Conservation (phyloP, 2,329 filamentous ascomycete genomes). For the Monilinia laxa region DNA sequence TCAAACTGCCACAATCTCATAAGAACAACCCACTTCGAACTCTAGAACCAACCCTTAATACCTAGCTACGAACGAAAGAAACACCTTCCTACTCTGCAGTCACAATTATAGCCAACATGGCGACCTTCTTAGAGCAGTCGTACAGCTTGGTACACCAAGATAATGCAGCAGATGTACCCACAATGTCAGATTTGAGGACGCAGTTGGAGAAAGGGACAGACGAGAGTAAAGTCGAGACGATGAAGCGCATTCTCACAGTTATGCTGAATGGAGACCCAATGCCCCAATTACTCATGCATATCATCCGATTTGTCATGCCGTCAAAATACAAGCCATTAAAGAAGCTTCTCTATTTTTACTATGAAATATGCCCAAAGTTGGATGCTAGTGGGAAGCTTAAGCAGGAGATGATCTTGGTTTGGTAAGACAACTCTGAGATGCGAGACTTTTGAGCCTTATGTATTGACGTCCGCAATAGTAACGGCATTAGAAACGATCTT, state of each 20-base stretch:
- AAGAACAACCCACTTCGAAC: conserved; percentile 26
- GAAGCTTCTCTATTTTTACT: conserved; percentile 99
- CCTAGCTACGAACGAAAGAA: conserved; percentile 28
- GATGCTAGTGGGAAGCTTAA: conserved; percentile 92
- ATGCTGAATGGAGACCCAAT: conserved; percentile 99
- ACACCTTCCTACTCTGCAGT: conserved; percentile 29
- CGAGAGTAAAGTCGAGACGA: conserved; percentile 89
- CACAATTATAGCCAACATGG: conserved; percentile 62
- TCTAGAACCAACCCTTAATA: conserved; percentile 27
- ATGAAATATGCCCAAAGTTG: conserved; percentile 96
- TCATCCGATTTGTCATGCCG: conserved; percentile 99
- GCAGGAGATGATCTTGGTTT: conserved; percentile 99
- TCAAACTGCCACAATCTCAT: conserved; percentile 23
- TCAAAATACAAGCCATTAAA: conserved; percentile 95
- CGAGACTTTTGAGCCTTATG: background rate
- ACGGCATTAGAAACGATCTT: conserved; percentile 95
- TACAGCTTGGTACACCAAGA: conserved; percentile 98
- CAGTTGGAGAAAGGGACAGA: conserved; percentile 93
- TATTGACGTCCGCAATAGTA: conserved; percentile 55
- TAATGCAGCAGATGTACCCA: conserved; percentile 90
- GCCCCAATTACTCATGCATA: conserved; percentile 96
- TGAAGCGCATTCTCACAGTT: conserved; percentile 92
- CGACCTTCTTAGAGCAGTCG: conserved; percentile 88
- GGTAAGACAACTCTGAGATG: conserved; percentile 55
- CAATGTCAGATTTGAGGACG: conserved; percentile 85